Percentiles rank a stretch among this genome's conserved stretches.
Evolutionary conservation across 345 rosid genomes (phyloP).

Genomic region (Tarenaya hassleriana): DNA sequence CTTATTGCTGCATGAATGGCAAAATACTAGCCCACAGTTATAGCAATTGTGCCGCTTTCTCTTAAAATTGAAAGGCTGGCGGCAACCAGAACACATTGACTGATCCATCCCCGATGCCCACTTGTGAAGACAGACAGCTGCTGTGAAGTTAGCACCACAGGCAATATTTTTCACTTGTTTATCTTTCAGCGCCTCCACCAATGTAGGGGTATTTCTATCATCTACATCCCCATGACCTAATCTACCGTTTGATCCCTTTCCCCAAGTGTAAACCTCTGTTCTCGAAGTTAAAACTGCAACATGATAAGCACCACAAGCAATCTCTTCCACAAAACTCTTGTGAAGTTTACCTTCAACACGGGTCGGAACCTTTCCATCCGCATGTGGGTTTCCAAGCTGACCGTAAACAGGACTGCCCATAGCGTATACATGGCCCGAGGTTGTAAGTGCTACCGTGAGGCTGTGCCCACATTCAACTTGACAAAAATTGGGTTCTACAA

Average conservation of each 20-base stretch:
- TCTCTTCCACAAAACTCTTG: constrained; percentile 84
- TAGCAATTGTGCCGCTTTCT: too few relatives aligned
- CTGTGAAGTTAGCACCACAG: constrained; percentile 87
- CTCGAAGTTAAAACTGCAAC: constrained; percentile 86
- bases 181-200: constrained; percentile 86
- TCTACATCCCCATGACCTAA: constrained; percentile 89
- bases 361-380: constrained; percentile 78
- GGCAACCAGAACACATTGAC: constrained; percentile 98
- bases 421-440: constrained; percentile 81
- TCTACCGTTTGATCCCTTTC: constrained; percentile 96
- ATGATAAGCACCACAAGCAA: constrained; percentile 95
- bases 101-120: constrained; percentile 96
- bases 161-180: constrained; percentile 91
- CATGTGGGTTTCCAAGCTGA: constrained; percentile 83
- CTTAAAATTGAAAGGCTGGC: constrained; percentile 79
- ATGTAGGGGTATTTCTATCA: constrained; percentile 70
- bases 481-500: constrained; percentile 88
- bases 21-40: constrained; percentile 90
- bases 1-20: constrained; percentile 88
- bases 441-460: constrained; percentile 81
- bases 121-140: constrained; percentile 92
- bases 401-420: constrained; percentile 98
- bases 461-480: constrained; percentile 96
- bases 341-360: constrained; percentile 91
- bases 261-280: constrained; percentile 97